A percentile compares a stretch with the other conserved stretches of the same genome.
Evolutionary conservation across 768 basidiomycete genomes (phyloP).

Genomic region (Kwoniella pini): DNA sequence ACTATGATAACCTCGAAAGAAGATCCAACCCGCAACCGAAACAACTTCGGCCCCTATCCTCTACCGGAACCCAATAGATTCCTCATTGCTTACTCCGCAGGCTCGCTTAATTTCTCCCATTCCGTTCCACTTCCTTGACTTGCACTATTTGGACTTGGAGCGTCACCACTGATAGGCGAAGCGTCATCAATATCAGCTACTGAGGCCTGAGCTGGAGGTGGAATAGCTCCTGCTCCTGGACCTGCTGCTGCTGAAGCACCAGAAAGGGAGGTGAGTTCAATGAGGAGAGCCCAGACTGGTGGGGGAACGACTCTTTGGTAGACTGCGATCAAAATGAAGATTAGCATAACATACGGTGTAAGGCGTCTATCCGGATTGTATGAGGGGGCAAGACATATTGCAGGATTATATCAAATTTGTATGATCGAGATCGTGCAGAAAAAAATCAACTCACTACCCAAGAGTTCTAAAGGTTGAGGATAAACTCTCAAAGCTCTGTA

Average conservation of each 20-base stretch:
- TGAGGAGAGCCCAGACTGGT: slow-evolving; percentile 53
- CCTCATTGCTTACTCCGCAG: slow-evolving; percentile 11
- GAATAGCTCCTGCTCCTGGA: slow-evolving; percentile 12
- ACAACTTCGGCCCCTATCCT: too few relatives aligned
- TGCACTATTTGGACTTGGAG: slow-evolving; percentile 25
- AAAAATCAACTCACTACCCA: slow-evolving; percentile 61
- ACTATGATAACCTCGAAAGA: background rate
- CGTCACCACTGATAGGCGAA: slow-evolving; percentile 16
- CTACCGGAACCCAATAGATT: background rate
- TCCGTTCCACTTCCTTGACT: slow-evolving; percentile 32
- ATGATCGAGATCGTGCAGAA: background rate
- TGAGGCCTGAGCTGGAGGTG: slow-evolving; percentile 23
- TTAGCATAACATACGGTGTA: background rate
- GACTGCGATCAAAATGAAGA: slow-evolving; percentile 53
- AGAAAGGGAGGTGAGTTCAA: slow-evolving; percentile 72
- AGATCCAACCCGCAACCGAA: too few relatives aligned
- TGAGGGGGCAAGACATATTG: too few relatives aligned
- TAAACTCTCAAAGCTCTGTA: slow-evolving; percentile 92
- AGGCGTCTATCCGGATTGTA: too few relatives aligned
- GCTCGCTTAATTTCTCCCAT: slow-evolving; percentile 40
- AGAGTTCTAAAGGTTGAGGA: slow-evolving; percentile 88
- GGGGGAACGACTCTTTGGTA: slow-evolving; percentile 88
- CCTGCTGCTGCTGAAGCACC: slow-evolving; percentile 10
- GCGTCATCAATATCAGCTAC: slow-evolving; percentile 46
- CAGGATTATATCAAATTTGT: too few relatives aligned